Evolutionary conservation across 2,329 filamentous ascomycete species (phyloP).

Genomic region (Epichloe scottii): DNA sequence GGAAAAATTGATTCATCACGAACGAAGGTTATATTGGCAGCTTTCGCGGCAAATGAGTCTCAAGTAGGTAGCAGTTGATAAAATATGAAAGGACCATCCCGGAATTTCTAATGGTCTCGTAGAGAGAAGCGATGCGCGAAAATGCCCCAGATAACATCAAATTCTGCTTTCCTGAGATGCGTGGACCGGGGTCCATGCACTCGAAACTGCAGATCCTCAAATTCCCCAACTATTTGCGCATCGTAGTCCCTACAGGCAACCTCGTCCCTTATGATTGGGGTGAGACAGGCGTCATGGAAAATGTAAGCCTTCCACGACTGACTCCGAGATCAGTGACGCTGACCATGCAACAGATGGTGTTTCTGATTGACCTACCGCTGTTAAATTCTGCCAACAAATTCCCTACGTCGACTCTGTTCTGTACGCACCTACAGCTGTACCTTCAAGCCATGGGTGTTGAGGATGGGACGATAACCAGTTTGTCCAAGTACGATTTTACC

Average conservation of each 20-base stretch:
- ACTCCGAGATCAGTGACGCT: not conserved
- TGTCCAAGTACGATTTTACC: conserved; percentile 71
- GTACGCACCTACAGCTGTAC: conserved; percentile 58
- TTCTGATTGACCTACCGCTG: conserved; percentile 81
- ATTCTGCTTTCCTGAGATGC: conserved; percentile 76
- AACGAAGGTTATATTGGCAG: conserved; percentile 51
- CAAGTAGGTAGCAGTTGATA: conserved; percentile 29
- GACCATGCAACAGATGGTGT: conserved; percentile 50
- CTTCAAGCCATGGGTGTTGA: conserved; percentile 54
- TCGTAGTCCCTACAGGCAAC: conserved; percentile 83
- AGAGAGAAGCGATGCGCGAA: conserved; percentile 34
- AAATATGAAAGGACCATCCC: not conserved
- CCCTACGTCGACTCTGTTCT: conserved; percentile 39
- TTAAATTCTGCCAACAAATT: conserved; percentile 23
- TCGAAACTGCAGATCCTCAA: conserved; percentile 91
- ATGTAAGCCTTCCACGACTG: conserved; percentile 34
- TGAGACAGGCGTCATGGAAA: conserved; percentile 73
- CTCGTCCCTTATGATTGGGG: conserved; percentile 83
- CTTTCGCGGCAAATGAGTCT: conserved; percentile 38
- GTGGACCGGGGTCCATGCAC: conserved; percentile 68
- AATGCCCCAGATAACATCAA: conserved; percentile 44
- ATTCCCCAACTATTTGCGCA: conserved; percentile 56
- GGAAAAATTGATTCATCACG: conserved; percentile 50
- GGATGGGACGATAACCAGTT: conserved; percentile 49
- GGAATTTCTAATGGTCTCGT: conserved; percentile 10